Evolutionary conservation across 768 basidiomycete genomes (phyloP).

Genomic region (Macrolepiota fuliginosa): DNA sequence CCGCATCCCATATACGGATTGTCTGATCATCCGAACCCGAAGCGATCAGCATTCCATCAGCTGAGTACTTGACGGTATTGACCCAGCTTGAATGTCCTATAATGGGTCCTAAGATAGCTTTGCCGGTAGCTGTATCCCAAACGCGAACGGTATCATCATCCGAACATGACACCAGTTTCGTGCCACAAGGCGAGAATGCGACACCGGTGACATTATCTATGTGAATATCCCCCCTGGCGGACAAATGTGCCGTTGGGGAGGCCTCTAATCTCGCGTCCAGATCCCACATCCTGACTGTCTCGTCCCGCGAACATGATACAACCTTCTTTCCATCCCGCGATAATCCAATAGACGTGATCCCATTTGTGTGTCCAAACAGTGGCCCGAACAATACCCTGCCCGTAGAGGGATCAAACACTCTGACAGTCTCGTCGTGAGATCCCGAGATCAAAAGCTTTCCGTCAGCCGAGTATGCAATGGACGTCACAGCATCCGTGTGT

Average conservation of each 20-base stretch:
- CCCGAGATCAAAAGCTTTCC: constrained; percentile 19
- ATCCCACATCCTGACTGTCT: constrained; percentile 21
- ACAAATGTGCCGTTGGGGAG: neutral
- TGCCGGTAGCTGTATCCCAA: constrained; percentile 17
- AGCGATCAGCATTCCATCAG: constrained; percentile 15
- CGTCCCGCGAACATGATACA: constrained; percentile 17
- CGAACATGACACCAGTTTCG: constrained; percentile 32
- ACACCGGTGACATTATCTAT: constrained; percentile 16
- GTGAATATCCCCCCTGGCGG: constrained; percentile 11
- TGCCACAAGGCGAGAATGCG: constrained; percentile 21
- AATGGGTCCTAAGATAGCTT: constrained; percentile 9
- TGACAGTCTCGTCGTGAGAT: constrained; percentile 21
- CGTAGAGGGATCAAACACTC: constrained; percentile 23
- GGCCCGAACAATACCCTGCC: constrained; percentile 11
- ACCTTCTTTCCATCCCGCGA: constrained; percentile 20
- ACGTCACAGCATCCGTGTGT: constrained; percentile 18
- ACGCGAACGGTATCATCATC: constrained; percentile 20
- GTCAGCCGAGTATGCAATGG: constrained; percentile 19
- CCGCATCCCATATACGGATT: constrained; percentile 14
- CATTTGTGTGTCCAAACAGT: constrained; percentile 10
- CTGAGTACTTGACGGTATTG: constrained; percentile 18
- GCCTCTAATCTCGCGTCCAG: constrained; percentile 9
- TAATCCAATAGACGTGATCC: constrained; percentile 19
- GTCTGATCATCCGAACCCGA: constrained; percentile 19
- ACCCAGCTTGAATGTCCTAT: constrained; percentile 6